Base-by-base conservation (phyloP, 106 monocot species). In the Cymbidium sinense region DNA sequence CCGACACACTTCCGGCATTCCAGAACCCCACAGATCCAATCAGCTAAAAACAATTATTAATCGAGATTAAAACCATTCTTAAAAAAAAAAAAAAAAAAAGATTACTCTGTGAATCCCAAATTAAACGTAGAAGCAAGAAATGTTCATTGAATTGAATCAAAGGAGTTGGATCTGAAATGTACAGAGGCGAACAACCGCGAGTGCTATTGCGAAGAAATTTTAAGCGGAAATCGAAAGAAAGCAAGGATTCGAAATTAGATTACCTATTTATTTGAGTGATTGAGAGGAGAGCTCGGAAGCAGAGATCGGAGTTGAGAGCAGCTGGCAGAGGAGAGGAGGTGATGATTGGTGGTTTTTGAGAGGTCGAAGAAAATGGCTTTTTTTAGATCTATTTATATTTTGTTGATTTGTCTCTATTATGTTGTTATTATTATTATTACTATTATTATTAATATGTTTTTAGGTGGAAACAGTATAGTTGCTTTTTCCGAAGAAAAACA, bases 11-110 rank as follows among this genome's bases (percentile, higher is more conserved):
- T 20, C 64, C 23, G 11, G 17, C 27, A 64, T 64, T 64, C 23
- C 52, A 64, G 27, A 64, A 64, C 28, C 28, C 64, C 64, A 64
- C 64, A 64, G 64, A 64, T 64, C 64, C 64, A 64, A 64, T 64
- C 11, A 64, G 64, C 64, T n/a, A 64, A 64, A 64, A 25, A 64
- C 64, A 64, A 28, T 28, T 64, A 64, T 28, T 28, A 64, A 25
- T 64, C 64, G 64, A 64, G 5, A 64, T 28, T 28, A 64, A 54
- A 64, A 64, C 6, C 23, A 27, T 28, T 12, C 9, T 28, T 25
- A 64, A 2, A 10, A 10, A 64, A 64, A 23, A 64, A 27, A 27
- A 23, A 0, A 28, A n/a, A n/a, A n/a, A n/a, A n/a, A n/a, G n/a
- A n/a, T n/a, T n/a, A 64, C 11, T 64, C 28, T 28, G 64, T 28